Evolutionary conservation across 495 filamentous ascomycete species (phyloP).

Genomic region (Aspergillus incahuasiensis): DNA sequence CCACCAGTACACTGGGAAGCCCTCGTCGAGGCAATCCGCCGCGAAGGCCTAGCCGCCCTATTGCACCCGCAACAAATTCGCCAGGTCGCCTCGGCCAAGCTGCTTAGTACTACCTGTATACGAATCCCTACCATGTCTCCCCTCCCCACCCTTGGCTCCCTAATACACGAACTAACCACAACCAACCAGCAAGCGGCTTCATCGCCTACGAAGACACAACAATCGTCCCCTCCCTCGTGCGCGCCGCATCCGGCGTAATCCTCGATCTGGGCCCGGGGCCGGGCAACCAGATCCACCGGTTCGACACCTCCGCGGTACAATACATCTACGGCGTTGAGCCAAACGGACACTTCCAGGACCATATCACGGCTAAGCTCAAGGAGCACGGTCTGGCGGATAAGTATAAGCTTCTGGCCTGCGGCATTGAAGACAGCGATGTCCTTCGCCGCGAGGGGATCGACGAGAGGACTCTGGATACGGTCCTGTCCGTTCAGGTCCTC

Average conservation of each 20-base stretch:
- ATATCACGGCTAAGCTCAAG: slow-evolving; percentile 21
- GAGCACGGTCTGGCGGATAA: slow-evolving; percentile 27
- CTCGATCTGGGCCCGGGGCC: slow-evolving; percentile 48
- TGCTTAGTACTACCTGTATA: slow-evolving; percentile 20
- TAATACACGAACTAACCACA: slow-evolving; percentile 2
- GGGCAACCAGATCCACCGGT: slow-evolving; percentile 44
- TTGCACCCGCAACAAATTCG: slow-evolving; percentile 10
- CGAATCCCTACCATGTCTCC: neutral
- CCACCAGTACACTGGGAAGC: slow-evolving; percentile 21
- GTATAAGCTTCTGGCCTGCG: slow-evolving; percentile 34
- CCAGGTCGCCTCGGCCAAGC: slow-evolving; percentile 20
- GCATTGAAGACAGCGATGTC: slow-evolving; percentile 35
- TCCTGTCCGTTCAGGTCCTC: slow-evolving; percentile 28
- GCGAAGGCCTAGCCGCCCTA: slow-evolving; percentile 20
- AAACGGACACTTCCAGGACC: slow-evolving; percentile 24
- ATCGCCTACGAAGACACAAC: slow-evolving; percentile 40
- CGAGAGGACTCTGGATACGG: slow-evolving; percentile 33
- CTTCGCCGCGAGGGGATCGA: slow-evolving; percentile 30
- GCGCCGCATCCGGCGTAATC: slow-evolving; percentile 31
- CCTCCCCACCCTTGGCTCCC: neutral
- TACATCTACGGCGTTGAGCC: slow-evolving; percentile 45
- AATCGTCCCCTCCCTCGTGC: slow-evolving; percentile 37
- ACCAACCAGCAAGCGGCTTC: slow-evolving; percentile 19
- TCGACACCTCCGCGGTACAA: slow-evolving; percentile 27
- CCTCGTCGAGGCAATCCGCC: slow-evolving; percentile 18